Evolutionary conservation across 352 stramenopile genomes (phyloP).

Genomic region (Thalassiosira mediterranea): DNA sequence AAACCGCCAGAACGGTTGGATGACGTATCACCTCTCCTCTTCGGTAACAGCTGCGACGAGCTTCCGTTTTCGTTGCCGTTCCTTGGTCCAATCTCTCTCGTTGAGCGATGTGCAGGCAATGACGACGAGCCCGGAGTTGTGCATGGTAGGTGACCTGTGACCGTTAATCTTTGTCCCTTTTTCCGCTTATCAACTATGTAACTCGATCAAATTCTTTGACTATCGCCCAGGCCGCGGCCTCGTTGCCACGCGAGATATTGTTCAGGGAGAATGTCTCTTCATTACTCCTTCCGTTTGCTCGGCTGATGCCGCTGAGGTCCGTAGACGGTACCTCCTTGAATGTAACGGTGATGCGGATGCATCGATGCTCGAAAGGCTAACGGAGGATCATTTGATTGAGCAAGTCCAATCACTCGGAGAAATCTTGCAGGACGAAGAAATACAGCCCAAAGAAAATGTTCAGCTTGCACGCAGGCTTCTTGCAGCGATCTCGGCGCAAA

Average conservation of each 20-base stretch:
- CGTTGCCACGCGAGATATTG: constrained; percentile 57
- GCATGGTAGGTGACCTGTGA: constrained; percentile 15
- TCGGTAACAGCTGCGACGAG: neutral
- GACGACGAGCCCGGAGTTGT: constrained; percentile 7
- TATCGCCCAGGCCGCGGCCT: constrained; percentile 35
- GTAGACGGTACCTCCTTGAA: constrained; percentile 14
- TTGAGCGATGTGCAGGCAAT: neutral
- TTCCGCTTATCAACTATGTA: neutral
- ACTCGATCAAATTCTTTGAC: neutral
- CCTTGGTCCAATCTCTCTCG: constrained; percentile 33
- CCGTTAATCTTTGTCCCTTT: neutral
- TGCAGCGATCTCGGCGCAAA: constrained; percentile 39
- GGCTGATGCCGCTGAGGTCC: constrained; percentile 34
- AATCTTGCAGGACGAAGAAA: constrained; percentile 8
- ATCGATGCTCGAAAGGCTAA: constrained; percentile 34
- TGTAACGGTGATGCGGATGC: constrained; percentile 11
- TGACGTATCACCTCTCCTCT: constrained; percentile 39
- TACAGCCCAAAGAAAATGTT: neutral
- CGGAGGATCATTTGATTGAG: constrained; percentile 52
- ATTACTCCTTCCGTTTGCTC: constrained; percentile 51
- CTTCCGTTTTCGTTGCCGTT: constrained; percentile 24
- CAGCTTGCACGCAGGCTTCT: constrained; percentile 13
- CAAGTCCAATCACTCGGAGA: constrained; percentile 27
- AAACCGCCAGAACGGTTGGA: constrained; percentile 9
- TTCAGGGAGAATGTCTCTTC: constrained; percentile 66